These are phyloP conservation scores for Zea luxurians DNA, from an alignment of 176 grass and related monocot genomes.

Conservation along the genomic window DNA sequence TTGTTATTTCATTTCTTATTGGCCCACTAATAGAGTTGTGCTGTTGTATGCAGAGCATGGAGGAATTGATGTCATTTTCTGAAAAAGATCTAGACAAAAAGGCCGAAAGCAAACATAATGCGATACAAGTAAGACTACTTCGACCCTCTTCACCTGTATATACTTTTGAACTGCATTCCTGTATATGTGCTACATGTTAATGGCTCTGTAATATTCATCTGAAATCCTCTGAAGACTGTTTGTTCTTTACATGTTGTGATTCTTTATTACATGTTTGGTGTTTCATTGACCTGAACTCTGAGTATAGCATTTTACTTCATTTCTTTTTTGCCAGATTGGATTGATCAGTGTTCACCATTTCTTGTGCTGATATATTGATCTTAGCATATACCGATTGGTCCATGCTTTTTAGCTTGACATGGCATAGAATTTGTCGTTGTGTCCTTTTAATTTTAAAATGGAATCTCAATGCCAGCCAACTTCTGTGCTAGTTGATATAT, in stretches of 20 bases:
- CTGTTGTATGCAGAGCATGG: constrained; percentile 71
- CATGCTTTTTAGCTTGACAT: neutral
- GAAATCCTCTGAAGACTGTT: constrained; percentile 10
- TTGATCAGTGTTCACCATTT: constrained; percentile 2
- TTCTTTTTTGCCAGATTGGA: constrained; percentile 2
- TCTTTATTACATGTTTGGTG: neutral
- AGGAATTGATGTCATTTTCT: constrained; percentile 74
- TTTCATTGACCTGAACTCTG: constrained; percentile 19
- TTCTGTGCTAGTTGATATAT: constrained; percentile 1
- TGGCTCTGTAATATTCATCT: neutral
- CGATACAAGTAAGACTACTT: constrained; percentile 48
- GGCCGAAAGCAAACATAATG: constrained; percentile 35
- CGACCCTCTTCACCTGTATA: constrained; percentile 16
- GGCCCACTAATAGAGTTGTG: constrained; percentile 11
- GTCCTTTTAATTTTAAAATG: neutral
- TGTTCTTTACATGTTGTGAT: constrained; percentile 14
- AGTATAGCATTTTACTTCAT: neutral
- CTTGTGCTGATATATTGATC: constrained; percentile 9
- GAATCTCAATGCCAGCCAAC: neutral
- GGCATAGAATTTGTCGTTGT: neutral
- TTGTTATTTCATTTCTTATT: constrained; percentile 25
- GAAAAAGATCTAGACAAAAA: constrained; percentile 51
- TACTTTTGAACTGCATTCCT: constrained; percentile 13
- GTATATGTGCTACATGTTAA: constrained; percentile 18
- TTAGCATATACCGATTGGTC: neutral